A percentile compares a stretch with the other conserved stretches of the same genome.
Conservation (phyloP, 2,329 filamentous ascomycete genomes). For the Plenodomus lindquistii region DNA sequence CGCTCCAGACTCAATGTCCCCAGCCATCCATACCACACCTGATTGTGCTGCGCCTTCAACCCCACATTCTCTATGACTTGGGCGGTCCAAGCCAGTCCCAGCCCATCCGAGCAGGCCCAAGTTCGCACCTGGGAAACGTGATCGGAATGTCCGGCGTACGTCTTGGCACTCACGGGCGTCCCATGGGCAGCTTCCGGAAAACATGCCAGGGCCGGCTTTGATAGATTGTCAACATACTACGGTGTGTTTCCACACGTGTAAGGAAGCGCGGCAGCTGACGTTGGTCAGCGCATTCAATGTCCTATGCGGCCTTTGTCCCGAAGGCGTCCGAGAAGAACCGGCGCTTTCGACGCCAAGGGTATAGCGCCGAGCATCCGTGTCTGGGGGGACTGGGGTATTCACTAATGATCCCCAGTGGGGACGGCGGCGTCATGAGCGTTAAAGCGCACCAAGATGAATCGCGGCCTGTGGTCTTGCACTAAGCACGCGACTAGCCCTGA, state of each 20-base stretch:
- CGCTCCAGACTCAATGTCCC: conserved; percentile 13
- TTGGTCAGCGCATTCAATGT: conserved; percentile 17
- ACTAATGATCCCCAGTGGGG: conserved; percentile 40
- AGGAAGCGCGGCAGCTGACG: conserved; percentile 32
- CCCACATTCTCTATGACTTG: conserved; percentile 20
- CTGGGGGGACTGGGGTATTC: conserved; percentile 45
- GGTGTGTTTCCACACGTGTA: conserved; percentile 20
- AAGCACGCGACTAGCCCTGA: conserved; percentile 32
- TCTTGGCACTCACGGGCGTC: conserved; percentile 8
- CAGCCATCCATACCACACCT: conserved; percentile 2
- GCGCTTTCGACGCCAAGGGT: conserved; percentile 28
- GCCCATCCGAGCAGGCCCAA: neutral
- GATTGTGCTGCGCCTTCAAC: conserved; percentile 11
- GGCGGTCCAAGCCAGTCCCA: neutral
- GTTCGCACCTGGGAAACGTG: neutral
- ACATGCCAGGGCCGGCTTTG: conserved; percentile 13
- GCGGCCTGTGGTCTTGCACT: conserved; percentile 32
- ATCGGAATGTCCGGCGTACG: neutral
- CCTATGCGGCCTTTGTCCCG: conserved; percentile 32
- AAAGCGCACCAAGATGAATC: conserved; percentile 35
- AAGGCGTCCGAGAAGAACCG: conserved; percentile 39
- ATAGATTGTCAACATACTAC: conserved; percentile 14
- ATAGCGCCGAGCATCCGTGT: conserved; percentile 40
- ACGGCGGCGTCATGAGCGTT: conserved; percentile 43
- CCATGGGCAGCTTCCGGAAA: neutral